Percentiles rank a stretch among this genome's conserved stretches.
phyloP scores from a whole-genome alignment of 1,139 yeast species.

The Hansenula lynferdii region DNA sequence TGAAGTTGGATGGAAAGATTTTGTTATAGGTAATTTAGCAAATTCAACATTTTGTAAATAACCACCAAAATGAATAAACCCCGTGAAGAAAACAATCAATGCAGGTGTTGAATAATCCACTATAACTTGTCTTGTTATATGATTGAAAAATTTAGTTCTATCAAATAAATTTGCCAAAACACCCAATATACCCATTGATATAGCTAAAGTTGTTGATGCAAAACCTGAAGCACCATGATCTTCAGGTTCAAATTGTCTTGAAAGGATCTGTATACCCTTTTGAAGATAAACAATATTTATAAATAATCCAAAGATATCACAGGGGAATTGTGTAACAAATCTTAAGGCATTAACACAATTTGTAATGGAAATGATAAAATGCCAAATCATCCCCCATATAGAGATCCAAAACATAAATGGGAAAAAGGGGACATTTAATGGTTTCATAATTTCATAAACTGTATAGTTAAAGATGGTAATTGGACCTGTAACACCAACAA shows the following conservation, averaged over 20 bases:
- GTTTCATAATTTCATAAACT: slow-evolving; percentile 72
- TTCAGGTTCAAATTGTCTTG: slow-evolving; percentile 55
- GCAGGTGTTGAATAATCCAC: slow-evolving; percentile 85
- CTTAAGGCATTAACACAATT: slow-evolving; percentile 68
- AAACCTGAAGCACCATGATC: slow-evolving; percentile 57
- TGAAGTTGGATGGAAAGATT: slow-evolving; percentile 74
- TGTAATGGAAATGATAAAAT: slow-evolving; percentile 62
- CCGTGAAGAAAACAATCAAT: slow-evolving; percentile 84
- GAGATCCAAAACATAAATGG: slow-evolving; percentile 97
- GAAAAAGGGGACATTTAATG: slow-evolving; percentile 46
- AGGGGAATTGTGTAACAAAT: slow-evolving; percentile 76
- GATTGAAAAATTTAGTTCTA: slow-evolving; percentile 55
- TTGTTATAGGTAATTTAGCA: slow-evolving; percentile 63
- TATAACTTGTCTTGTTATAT: slow-evolving; percentile 59
- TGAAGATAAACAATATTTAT: slow-evolving; percentile 87
- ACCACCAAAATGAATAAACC: slow-evolving; percentile 88
- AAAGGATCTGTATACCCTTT: slow-evolving; percentile 81
- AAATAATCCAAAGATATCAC: slow-evolving; percentile 92
- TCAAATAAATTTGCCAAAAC: slow-evolving; percentile 56
- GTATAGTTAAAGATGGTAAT: slow-evolving; percentile 89
- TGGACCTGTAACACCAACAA: slow-evolving; percentile 98
- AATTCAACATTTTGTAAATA: slow-evolving; percentile 48
- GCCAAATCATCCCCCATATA: slow-evolving; percentile 86
- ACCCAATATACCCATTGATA: slow-evolving; percentile 74
- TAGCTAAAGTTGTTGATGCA: slow-evolving; percentile 68